Conservation (phyloP, 2,329 filamentous ascomycete genomes). For the Laburnicola sp. region DNA sequence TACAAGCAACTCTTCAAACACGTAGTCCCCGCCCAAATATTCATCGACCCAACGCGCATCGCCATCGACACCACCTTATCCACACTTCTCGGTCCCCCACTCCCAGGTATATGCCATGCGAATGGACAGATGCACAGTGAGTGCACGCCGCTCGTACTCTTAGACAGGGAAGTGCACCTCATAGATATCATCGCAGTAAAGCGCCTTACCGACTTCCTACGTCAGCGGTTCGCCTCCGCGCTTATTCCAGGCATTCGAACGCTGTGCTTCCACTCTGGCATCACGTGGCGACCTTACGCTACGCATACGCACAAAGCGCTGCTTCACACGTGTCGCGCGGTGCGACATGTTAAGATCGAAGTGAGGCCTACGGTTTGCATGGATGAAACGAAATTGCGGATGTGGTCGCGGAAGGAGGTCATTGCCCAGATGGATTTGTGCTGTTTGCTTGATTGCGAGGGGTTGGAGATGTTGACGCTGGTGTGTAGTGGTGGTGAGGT, state of each 20-base stretch:
- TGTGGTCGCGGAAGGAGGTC: constrained; percentile 5
- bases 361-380: not conserved
- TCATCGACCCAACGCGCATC: not conserved
- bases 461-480: constrained; percentile 7
- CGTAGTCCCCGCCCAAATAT: not conserved
- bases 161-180: not conserved
- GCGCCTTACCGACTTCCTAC: not conserved
- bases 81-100: not conserved
- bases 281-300: constrained; percentile 4
- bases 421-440: constrained; percentile 4
- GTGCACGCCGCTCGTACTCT: not conserved
- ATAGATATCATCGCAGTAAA: not conserved
- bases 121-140: not conserved
- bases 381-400: not conserved
- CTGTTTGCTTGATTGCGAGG: constrained; percentile 6
- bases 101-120: constrained; percentile 5
- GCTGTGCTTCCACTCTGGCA: not conserved
- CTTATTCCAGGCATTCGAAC: not conserved
- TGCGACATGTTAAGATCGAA: constrained; percentile 1
- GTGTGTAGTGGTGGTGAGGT: not conserved
- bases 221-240: not conserved
- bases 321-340: not conserved
- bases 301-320: constrained; percentile 3
- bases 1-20: not conserved
- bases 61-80: not conserved